Percentiles rank a stretch among this genome's conserved stretches.
phyloP scores from a whole-genome alignment of 2,329 filamentous ascomycete genomes.

The Diaporthe ilicicola region DNA sequence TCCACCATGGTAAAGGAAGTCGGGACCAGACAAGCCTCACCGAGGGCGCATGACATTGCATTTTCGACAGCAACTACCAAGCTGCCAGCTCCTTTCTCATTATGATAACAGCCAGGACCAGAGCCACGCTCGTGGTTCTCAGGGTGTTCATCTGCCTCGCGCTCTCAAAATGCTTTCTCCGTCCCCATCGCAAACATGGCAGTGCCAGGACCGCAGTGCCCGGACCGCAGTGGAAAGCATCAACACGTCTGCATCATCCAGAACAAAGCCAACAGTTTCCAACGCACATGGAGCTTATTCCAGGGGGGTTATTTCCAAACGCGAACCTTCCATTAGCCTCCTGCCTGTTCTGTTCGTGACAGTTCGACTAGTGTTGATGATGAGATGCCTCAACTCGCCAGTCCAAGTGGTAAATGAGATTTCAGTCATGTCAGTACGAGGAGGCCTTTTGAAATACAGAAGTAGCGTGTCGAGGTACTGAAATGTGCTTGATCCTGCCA shows the following conservation, averaged over 20 bases:
- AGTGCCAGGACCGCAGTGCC: neutral
- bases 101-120: too few relatives aligned
- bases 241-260: neutral
- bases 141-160: neutral
- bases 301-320: neutral
- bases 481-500: neutral
- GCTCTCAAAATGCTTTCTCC: too few relatives aligned
- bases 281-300: conserved; percentile 11
- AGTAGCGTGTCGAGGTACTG: neutral
- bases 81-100: neutral
- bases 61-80: neutral
- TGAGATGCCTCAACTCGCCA: neutral
- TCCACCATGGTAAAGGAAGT: neutral
- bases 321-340: neutral
- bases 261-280: conserved; percentile 4
- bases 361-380: neutral
- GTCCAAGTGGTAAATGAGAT: neutral
- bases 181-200: neutral
- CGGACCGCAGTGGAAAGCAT: neutral
- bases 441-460: neutral
- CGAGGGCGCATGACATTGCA: neutral
- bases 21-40: neutral
- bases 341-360: neutral
- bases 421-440: neutral
- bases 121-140: too few relatives aligned